These are phyloP conservation scores for Ganoderma resinaceum DNA, from an alignment of 1,284 basidiomycete genomes.

Conservation along the genomic window DNA sequence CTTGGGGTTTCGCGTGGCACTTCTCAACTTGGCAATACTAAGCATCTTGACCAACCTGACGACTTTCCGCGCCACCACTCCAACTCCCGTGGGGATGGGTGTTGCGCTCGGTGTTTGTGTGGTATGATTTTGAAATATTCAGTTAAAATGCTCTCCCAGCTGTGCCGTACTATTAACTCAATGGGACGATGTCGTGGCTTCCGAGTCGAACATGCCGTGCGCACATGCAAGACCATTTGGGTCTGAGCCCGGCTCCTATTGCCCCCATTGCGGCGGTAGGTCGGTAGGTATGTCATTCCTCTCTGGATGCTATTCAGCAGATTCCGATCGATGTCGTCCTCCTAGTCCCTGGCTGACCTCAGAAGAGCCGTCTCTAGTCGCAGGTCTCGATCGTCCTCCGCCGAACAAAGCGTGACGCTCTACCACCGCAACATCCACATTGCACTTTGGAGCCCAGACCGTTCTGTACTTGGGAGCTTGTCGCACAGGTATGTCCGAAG, in stretches of 20 bases:
- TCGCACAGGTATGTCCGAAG: conserved; percentile 4
- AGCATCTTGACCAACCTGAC: not conserved
- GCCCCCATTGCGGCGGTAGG: not conserved
- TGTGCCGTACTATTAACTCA: not conserved
- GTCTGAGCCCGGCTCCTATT: not conserved
- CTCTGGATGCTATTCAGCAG: not conserved
- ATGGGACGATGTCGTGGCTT: not conserved
- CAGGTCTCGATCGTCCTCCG: not conserved
- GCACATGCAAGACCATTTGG: not conserved
- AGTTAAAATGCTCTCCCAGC: not conserved
- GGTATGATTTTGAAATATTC: conserved; percentile 8
- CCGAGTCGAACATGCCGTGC: not conserved
- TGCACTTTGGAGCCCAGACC: not conserved
- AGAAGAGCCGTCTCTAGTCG: not conserved
- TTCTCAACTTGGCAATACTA: not conserved
- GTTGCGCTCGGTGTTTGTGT: not conserved
- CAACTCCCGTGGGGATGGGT: not conserved
- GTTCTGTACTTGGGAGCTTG: not conserved
- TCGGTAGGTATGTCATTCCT: not conserved
- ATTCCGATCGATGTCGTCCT: not conserved
- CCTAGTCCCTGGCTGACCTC: not conserved
- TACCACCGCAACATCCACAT: not conserved
- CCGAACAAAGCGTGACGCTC: not conserved
- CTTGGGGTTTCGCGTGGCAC: not conserved
- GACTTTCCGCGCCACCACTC: not conserved